Base-by-base conservation (phyloP, 176 grass and related monocot genomes). In the Avena sativa region DNA sequence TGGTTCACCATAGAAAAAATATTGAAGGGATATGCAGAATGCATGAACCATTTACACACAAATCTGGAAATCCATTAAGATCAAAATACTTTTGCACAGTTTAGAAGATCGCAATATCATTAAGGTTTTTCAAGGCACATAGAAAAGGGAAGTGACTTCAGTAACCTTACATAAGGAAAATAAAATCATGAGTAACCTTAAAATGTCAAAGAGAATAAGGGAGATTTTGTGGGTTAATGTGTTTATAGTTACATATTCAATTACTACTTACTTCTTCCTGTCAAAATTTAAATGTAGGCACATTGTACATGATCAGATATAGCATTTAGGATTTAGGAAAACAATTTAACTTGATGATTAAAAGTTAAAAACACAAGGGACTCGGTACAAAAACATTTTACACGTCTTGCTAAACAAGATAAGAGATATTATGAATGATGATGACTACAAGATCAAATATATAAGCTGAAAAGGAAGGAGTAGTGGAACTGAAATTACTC, bases 21-120 rank as follows among this genome's bases (percentile, higher is more conserved):
- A 75, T 51, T 75, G 7, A 26, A 75, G 72, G 21, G 28, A 51
- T 51, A 51, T 51, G 46, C 46, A 51, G 13, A 74, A 51, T 51
- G 72, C 47, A 51, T 48, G n/a, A 74, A 14, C 13, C 13, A 52
- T 28, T 67, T 75, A 75, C 46, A 25, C 23, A 75, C 72, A 51
- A 12, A 7, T 65, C 69, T 21, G 19, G 72, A 25, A 51, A 48
- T 74, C 47, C 21, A 50, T 50, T 51, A 46, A 71, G 20, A 51
- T 5, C 21, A 26, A 1, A 51, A 75, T 74, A 15, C 3, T 15
- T 74, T 51, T 26, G 46, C 13, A 74, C 44, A 28, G 44, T 26
- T 75, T 16, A 75, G 72, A 25, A 75, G 28, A 50, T 51, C 72
- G 16, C 72, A 17, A 74, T 6, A 75, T 75, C 13, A 75, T 51